phyloP scores from a whole-genome alignment of 225 moss, liverwort and hornwort species.

The Physcomitrium patens region DNA sequence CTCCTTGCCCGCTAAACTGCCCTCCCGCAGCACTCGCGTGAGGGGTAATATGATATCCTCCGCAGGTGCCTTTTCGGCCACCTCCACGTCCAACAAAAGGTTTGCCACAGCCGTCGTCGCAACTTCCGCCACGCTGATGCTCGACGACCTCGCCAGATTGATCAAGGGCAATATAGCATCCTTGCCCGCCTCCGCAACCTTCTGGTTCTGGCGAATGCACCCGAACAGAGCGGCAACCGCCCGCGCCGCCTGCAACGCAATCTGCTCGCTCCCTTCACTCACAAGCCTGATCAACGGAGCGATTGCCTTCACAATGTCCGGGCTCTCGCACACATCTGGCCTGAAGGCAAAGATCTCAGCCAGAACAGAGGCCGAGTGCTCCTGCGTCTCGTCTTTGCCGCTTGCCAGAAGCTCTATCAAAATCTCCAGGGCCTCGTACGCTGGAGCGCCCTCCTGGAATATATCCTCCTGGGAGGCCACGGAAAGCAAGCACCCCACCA shows the following conservation, averaged over 20 bases:
- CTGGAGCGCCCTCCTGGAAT: conserved; percentile 80
- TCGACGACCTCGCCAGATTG: conserved; percentile 84
- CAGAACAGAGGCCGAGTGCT: conserved; percentile 82
- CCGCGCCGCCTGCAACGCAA: conserved; percentile 88
- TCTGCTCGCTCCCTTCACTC: conserved; percentile 66
- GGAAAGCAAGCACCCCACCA: conserved; percentile 90
- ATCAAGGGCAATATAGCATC: conserved; percentile 83
- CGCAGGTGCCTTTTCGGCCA: conserved; percentile 94
- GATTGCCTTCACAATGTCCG: conserved; percentile 78
- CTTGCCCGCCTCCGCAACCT: conserved; percentile 73
- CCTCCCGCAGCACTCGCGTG: conserved; percentile 86
- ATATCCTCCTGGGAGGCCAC: conserved; percentile 92
- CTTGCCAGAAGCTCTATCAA: conserved; percentile 72
- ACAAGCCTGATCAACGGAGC: conserved; percentile 71
- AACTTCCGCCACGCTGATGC: conserved; percentile 92
- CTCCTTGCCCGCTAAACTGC: conserved; percentile 78
- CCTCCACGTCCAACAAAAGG: conserved; percentile 76
- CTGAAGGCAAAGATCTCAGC: conserved; percentile 84
- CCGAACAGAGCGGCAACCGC: conserved; percentile 95
- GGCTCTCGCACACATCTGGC: conserved; percentile 89
- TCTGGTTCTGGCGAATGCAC: conserved; percentile 76
- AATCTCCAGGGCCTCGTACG: conserved; percentile 84
- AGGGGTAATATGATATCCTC: conserved; percentile 92
- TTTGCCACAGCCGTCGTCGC: conserved; percentile 90
- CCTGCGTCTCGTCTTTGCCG: conserved; percentile 78